These are phyloP conservation scores for Globisporangium acanthophoron DNA, from an alignment of 352 stramenopile species.

Conservation along the genomic window DNA sequence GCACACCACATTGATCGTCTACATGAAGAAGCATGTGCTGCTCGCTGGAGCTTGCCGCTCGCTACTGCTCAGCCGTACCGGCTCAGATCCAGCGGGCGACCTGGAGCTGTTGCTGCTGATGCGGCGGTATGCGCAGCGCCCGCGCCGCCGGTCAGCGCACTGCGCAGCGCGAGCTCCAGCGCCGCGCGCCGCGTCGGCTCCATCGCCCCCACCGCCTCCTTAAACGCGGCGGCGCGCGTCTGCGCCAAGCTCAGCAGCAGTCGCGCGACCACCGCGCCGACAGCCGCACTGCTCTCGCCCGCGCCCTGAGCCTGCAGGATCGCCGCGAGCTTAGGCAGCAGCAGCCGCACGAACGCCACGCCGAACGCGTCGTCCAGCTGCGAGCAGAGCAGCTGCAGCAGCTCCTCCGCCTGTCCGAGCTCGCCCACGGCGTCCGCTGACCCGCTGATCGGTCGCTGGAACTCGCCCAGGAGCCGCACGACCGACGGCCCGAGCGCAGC, in stretches of 20 bases:
- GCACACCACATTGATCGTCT: too few relatives aligned
- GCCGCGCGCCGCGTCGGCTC: conserved; percentile 23
- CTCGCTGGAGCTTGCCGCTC: too few relatives aligned
- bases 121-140: not conserved
- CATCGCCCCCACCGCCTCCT: conserved; percentile 44
- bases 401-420: conserved; percentile 36
- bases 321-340: conserved; percentile 46
- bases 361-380: conserved; percentile 46
- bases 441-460: conserved; percentile 11
- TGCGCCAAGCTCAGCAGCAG: conserved; percentile 51
- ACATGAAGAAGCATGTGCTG: too few relatives aligned
- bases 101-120: not conserved
- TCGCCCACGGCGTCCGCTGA: conserved; percentile 17
- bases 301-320: conserved; percentile 28
- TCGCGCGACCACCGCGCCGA: conserved; percentile 21
- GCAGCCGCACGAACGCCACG: conserved; percentile 44
- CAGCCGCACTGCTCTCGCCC: conserved; percentile 1
- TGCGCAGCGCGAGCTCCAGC: conserved; percentile 37
- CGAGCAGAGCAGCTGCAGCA: conserved; percentile 38
- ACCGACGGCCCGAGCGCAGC: conserved; percentile 30
- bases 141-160: conserved; percentile 29
- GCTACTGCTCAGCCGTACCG: conserved; percentile 27
- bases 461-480: conserved; percentile 18
- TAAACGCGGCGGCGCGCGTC: conserved; percentile 43
- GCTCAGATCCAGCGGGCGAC: conserved; percentile 40